Conservation (phyloP, 768 basidiomycete genomes). For the Russula foetens region DNA sequence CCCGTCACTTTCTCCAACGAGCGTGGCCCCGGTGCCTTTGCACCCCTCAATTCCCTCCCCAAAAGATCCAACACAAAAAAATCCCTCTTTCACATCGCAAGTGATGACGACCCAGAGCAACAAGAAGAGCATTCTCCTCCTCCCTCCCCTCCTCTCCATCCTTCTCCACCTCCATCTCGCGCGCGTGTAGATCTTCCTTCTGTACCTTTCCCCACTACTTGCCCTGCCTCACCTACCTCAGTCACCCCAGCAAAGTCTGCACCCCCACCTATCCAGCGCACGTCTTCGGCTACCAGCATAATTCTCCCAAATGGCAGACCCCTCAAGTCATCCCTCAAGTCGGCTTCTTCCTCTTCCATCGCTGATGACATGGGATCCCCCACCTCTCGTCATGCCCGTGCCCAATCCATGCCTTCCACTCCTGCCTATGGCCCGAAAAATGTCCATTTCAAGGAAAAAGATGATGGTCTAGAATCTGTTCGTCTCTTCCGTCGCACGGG, state of each 20-base stretch:
- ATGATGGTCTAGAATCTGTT: slow-evolving; percentile 53
- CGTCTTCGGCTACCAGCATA: slow-evolving; percentile 32
- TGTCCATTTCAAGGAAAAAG: slow-evolving; percentile 73
- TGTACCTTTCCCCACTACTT: slow-evolving; percentile 7
- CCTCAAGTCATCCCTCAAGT: slow-evolving; percentile 80
- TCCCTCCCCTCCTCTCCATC: not conserved
- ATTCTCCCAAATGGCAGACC: slow-evolving; percentile 73
- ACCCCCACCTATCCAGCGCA: slow-evolving; percentile 7
- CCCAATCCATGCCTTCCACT: slow-evolving; percentile 55
- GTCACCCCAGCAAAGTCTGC: not conserved
- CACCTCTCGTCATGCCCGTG: slow-evolving; percentile 28
- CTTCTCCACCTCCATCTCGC: not conserved
- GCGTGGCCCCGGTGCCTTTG: slow-evolving; percentile 15
- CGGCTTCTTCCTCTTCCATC: slow-evolving; percentile 43
- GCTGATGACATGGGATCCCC: slow-evolving; percentile 29
- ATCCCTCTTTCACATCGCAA: slow-evolving; percentile 18
- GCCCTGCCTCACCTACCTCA: not conserved
- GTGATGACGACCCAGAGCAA: slow-evolving; percentile 16
- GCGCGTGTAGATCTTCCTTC: not conserved
- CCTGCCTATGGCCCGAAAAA: slow-evolving; percentile 54
- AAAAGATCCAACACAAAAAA: slow-evolving; percentile 2
- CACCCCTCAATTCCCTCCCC: slow-evolving; percentile 11
- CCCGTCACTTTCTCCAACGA: slow-evolving; percentile 15
- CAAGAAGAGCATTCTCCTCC: slow-evolving; percentile 16
- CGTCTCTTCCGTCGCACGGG: slow-evolving; percentile 58